A percentile compares a stretch with the other conserved stretches of the same genome.
These are phyloP conservation scores for Pichia sp. DNA, from an alignment of 1,139 yeast genomes.

Conservation along the genomic window DNA sequence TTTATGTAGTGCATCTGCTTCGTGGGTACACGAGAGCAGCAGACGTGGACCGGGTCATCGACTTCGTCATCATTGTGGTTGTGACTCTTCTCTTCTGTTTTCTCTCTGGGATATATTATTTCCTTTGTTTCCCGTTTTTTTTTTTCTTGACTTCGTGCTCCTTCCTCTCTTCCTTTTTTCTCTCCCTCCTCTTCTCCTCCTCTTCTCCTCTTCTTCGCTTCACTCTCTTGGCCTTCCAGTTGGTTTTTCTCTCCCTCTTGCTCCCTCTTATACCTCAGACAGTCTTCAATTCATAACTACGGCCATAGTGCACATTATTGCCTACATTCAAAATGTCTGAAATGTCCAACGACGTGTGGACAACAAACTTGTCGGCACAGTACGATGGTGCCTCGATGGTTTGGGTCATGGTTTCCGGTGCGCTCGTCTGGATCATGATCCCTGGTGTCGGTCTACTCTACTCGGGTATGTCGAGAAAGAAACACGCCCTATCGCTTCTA, in stretches of 20 bases:
- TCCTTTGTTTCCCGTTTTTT: not conserved
- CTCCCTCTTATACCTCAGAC: too few species aligned
- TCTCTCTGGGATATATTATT: not conserved
- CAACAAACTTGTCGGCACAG: conserved; percentile 64
- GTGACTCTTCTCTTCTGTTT: not conserved
- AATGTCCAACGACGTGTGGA: conserved; percentile 18
- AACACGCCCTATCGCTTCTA: conserved; percentile 81
- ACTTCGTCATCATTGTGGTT: not conserved
- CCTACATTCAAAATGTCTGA: conserved; percentile 6
- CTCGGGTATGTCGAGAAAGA: conserved; percentile 87
- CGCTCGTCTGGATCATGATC: conserved; percentile 87
- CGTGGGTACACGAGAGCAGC: too few species aligned
- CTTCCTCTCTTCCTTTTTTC: too few species aligned
- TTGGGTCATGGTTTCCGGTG: conserved; percentile 71
- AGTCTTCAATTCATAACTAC: too few species aligned
- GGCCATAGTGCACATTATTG: too few species aligned
- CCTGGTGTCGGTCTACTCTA: conserved; percentile 91
- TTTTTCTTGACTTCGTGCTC: not conserved
- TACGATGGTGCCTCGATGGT: conserved; percentile 78
- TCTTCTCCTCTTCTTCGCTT: not conserved
- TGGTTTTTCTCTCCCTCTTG: too few species aligned
- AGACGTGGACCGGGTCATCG: too few species aligned
- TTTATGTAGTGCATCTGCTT: too few species aligned
- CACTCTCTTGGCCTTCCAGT: not conserved
- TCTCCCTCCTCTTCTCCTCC: too few species aligned